phyloP scores from a whole-genome alignment of 768 basidiomycete species.

The Boletus coccyginus region DNA sequence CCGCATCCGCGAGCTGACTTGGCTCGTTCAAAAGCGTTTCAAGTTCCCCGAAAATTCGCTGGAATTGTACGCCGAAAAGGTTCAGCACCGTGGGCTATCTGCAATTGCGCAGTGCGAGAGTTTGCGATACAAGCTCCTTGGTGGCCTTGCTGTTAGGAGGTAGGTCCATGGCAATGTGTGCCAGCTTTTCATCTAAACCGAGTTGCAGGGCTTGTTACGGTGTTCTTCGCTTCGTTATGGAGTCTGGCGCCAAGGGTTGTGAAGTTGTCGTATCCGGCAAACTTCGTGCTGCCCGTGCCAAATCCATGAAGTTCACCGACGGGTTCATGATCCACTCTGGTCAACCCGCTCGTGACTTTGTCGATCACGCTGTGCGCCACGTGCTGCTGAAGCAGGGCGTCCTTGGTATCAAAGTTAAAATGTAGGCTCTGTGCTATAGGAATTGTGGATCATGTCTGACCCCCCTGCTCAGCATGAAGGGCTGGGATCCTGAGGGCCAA shows the following conservation, averaged over 20 bases:
- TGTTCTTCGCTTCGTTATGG: constrained; percentile 99
- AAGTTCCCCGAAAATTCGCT: constrained; percentile 99
- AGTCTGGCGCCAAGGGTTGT: constrained; percentile 99
- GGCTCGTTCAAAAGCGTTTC: constrained; percentile 99
- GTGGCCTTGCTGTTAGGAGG: constrained; percentile 99
- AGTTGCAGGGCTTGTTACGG: constrained; percentile 87
- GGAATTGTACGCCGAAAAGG: constrained; percentile 99
- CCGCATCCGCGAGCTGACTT: constrained; percentile 96
- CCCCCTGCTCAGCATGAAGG: constrained; percentile 77
- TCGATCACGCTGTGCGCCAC: constrained; percentile 97
- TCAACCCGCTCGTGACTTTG: constrained; percentile 95
- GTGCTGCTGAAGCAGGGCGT: constrained; percentile 98
- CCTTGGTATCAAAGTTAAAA: constrained; percentile 99
- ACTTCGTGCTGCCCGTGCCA: constrained; percentile 98
- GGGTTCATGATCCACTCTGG: constrained; percentile 99
- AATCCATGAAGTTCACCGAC: constrained; percentile 99
- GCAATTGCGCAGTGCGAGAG: constrained; percentile 99
- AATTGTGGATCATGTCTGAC: constrained; percentile 11
- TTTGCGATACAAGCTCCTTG: constrained; percentile 97
- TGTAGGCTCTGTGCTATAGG: constrained; percentile 48
- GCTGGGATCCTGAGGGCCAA: constrained; percentile 88
- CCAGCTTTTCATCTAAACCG: neutral
- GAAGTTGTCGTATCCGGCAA: constrained; percentile 99
- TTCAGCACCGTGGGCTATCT: constrained; percentile 95
- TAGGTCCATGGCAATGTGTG: constrained; percentile 35